Evolutionary conservation across 352 stramenopile genomes (phyloP).

Genomic region (Phytophthora uliginosa): DNA sequence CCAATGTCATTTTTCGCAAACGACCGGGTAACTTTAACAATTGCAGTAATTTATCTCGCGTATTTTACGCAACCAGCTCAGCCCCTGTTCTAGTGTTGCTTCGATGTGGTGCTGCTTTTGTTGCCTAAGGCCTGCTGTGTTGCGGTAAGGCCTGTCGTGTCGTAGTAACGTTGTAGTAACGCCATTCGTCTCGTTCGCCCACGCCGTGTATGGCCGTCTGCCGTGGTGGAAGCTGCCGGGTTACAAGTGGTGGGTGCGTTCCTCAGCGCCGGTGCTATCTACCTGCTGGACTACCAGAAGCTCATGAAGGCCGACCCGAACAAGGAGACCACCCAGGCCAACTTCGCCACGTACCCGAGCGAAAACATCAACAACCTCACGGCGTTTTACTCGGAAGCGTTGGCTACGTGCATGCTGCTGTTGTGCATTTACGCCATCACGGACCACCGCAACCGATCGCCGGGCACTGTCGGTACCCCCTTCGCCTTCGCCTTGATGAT

Average conservation of each 20-base stretch:
- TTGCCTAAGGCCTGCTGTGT: no score
- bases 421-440: conserved; percentile 64
- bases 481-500: conserved; percentile 63
- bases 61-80: no score
- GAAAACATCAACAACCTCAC: conserved; percentile 49
- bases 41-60: no score
- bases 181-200: conserved; percentile 44
- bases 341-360: conserved; percentile 63
- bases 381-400: conserved; percentile 62
- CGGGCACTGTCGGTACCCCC: conserved; percentile 44
- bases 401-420: conserved; percentile 65
- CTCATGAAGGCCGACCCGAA: conserved; percentile 56
- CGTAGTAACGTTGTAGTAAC: no score
- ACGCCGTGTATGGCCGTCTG: conserved; percentile 53
- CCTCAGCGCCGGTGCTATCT: conserved; percentile 46
- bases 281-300: conserved; percentile 59
- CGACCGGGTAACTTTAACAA: no score
- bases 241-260: conserved; percentile 65
- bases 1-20: no score
- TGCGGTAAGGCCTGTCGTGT: no score
- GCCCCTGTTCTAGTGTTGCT: no score
- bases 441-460: conserved; percentile 58
- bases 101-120: no score
- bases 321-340: conserved; percentile 46
- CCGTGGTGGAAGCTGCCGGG: conserved; percentile 57